Conservation (phyloP, 345 rosid genomes). For the Lumnitzera racemosa region DNA sequence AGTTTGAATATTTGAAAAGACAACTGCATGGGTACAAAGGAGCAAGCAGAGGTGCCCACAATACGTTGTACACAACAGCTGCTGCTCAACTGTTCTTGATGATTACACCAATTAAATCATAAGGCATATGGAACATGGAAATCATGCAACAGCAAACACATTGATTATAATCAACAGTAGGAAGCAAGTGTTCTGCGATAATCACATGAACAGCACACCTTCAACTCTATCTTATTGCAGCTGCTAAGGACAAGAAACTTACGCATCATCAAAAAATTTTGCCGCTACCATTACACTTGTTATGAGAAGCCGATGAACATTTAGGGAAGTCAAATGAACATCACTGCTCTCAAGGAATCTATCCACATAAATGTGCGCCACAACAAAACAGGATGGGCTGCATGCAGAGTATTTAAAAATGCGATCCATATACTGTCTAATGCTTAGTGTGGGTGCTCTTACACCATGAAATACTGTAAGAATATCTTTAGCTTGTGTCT, state of each 20-base stretch:
- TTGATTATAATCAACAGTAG: not conserved
- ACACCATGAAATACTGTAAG: constrained; percentile 56
- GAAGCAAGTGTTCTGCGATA: not conserved
- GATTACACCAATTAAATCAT: no score
- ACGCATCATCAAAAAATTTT: constrained; percentile 82
- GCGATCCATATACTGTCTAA: constrained; percentile 63
- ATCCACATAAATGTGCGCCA: constrained; percentile 66
- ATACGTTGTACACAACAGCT: no score
- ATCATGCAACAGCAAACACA: no score
- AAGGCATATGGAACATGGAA: no score
- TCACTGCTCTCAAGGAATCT: constrained; percentile 44
- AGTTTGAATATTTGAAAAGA: no score
- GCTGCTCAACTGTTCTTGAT: no score
- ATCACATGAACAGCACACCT: not conserved
- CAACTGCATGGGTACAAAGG: no score
- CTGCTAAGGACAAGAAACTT: constrained; percentile 13
- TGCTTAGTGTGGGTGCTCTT: constrained; percentile 53
- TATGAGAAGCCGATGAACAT: constrained; percentile 79
- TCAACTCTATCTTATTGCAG: not conserved
- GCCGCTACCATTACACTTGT: constrained; percentile 82
- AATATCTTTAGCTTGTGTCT: constrained; percentile 20
- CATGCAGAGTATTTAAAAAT: constrained; percentile 79
- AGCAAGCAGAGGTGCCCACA: no score
- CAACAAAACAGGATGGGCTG: constrained; percentile 88
- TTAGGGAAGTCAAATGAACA: constrained; percentile 51